A percentile compares a stretch with the other conserved stretches of the same genome.
These are phyloP conservation scores for Epichloe bromicola DNA, from an alignment of 2,329 filamentous ascomycete species.

Conservation along the genomic window DNA sequence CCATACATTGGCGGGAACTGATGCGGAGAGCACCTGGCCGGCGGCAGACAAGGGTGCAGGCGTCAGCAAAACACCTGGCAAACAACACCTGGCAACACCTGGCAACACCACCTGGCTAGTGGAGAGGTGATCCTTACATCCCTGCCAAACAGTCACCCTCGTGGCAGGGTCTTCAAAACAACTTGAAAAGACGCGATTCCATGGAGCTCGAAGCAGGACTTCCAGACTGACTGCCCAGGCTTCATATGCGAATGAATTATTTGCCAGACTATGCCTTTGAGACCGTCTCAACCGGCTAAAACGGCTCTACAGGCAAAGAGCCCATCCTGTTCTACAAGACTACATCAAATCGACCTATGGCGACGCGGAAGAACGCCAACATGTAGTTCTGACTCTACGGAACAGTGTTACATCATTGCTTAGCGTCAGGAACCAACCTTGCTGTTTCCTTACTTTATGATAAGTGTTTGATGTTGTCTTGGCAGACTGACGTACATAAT, in stretches of 20 bases:
- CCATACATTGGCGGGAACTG: conserved; percentile 1
- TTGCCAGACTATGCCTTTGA: too few relatives aligned
- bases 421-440: background rate
- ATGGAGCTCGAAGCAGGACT: too few relatives aligned
- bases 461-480: background rate
- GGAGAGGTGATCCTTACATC: background rate
- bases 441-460: background rate
- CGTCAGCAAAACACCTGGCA: background rate
- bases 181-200: too few relatives aligned
- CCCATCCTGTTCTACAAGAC: too few relatives aligned
- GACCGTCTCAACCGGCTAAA: too few relatives aligned
- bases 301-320: too few relatives aligned
- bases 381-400: background rate
- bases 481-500: background rate
- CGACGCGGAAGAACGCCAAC: background rate
- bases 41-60: conserved; percentile 1
- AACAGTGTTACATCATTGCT: background rate
- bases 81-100: background rate
- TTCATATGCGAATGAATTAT: too few relatives aligned
- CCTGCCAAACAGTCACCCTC: background rate
- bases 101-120: too few relatives aligned
- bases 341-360: too few relatives aligned
- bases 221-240: too few relatives aligned
- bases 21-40: conserved; percentile 1
- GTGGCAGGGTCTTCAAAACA: too few relatives aligned